These are phyloP conservation scores for Oryza glaberrima DNA, from an alignment of 176 grass and related monocot species.

Conservation along the genomic window DNA sequence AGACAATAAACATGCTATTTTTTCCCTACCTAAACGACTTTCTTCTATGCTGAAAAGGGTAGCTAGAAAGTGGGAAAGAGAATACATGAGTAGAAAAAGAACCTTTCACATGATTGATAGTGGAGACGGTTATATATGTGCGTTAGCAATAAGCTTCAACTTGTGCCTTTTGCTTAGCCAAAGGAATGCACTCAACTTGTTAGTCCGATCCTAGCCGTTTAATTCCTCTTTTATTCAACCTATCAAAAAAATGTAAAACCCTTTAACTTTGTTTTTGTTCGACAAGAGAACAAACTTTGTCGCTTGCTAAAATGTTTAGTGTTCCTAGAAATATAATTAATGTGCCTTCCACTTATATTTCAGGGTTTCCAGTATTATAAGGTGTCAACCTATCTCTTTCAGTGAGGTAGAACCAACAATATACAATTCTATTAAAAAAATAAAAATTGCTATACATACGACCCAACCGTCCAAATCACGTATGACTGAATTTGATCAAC, in stretches of 20 bases:
- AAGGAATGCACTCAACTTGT: not conserved
- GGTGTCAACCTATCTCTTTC: not conserved
- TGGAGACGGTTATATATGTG: slow-evolving; percentile 32
- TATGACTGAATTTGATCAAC: no score
- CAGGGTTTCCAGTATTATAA: not conserved
- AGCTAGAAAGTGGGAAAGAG: not conserved
- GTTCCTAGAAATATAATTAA: not conserved
- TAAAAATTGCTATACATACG: no score
- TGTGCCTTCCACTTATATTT: not conserved
- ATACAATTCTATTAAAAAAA: not conserved
- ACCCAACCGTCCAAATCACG: no score
- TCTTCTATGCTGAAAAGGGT: not conserved
- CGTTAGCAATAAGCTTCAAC: slow-evolving; percentile 29
- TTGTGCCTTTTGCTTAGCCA: slow-evolving; percentile 9
- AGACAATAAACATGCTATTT: not conserved
- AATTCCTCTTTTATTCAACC: not conserved
- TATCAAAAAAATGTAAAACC: not conserved
- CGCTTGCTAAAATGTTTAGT: not conserved
- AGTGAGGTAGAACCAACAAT: not conserved
- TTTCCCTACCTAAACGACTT: not conserved
- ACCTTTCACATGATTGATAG: slow-evolving; percentile 9
- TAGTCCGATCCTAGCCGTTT: not conserved
- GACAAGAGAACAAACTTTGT: not conserved
- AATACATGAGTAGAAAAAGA: not conserved
- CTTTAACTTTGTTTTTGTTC: not conserved